Base-by-base conservation (phyloP, 345 rosid genomes). In the Carallia brachiata region DNA sequence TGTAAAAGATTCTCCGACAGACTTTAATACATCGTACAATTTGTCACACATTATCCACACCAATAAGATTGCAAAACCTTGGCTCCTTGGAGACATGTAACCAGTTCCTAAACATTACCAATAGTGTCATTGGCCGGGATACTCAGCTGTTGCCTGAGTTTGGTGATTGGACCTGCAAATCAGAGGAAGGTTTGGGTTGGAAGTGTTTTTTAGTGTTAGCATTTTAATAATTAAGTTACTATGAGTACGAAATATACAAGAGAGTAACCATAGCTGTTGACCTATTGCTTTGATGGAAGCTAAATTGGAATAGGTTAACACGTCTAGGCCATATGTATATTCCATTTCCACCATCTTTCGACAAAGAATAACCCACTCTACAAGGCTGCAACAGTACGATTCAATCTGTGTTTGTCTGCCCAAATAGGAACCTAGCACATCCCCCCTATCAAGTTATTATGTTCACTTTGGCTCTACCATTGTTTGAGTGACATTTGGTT, bases 1-100 rank as follows among this genome's bases (percentile, higher is more conserved):
- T 6, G 37, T 15, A 52, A 69, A 67, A 64, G 67, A 72, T 77
- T 72, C 67, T 53, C 77, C 70, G 65, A 60, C 77, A 64, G n/a
- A 17, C 60, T 64, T 68, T 30, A 66, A 63, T 50, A 52, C 32
- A 40, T 12, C 53, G 77, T 44, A 77, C 80, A 52, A 59, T 63
- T 70, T 68, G 77, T 72, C 80, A 60, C 70, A 34, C 28, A 27
- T 13, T 57, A 57, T 67, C 73, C 58, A 68, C 18, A 27, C 66
- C 50, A 34, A 54, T 60, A 53, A 62, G 39, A 54, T 32, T 67
- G 61, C 62, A 56, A 78, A 64, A 72, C 52, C 68, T 64, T 28
- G n/a, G 67, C 15, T 39, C 34, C 34, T 32, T n/a, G n/a, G n/a
- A n/a, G n/a, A n/a, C n/a, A n/a, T n/a, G n/a, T n/a, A n/a, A n/a